A percentile compares a stretch with the other conserved stretches of the same genome.
Evolutionary conservation across 2,329 filamentous ascomycete genomes (phyloP).

Genomic region (Nectriaceae sp.): DNA sequence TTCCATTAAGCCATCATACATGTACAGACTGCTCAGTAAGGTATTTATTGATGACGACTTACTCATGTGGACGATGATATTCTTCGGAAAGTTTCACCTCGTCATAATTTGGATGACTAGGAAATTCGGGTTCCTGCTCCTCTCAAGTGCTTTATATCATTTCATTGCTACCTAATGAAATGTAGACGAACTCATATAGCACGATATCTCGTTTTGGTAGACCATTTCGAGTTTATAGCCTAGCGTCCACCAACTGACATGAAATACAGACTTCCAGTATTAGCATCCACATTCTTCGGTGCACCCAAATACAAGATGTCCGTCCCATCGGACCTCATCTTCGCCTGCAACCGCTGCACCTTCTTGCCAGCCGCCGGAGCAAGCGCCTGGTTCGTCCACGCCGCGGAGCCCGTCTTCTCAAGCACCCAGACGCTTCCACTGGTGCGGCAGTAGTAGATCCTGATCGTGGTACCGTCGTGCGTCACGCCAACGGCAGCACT

Average conservation of each 20-base stretch:
- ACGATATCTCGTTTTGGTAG: no score
- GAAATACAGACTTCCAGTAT: constrained; percentile 17
- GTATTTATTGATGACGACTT: no score
- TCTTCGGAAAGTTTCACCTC: no score
- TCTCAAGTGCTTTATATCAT: no score
- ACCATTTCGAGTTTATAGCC: no score
- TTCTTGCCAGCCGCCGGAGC: constrained; percentile 10
- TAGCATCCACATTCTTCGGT: constrained; percentile 17
- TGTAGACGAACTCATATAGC: no score
- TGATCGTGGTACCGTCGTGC: constrained; percentile 16
- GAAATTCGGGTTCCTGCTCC: no score
- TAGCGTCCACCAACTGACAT: constrained; percentile 7
- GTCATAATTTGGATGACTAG: no score
- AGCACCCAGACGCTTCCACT: constrained; percentile 19
- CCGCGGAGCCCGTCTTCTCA: constrained; percentile 14
- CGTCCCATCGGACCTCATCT: constrained; percentile 18
- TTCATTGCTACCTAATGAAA: no score
- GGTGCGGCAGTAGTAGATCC: constrained; percentile 22
- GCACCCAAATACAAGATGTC: constrained; percentile 19
- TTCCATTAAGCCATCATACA: no score
- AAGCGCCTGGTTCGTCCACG: constrained; percentile 16
- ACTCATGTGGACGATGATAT: no score
- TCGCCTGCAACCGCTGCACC: constrained; percentile 17
- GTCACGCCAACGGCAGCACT: constrained; percentile 19
- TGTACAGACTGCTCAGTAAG: no score